Conservation (phyloP, 2,329 filamentous ascomycete species). For the Aspergillus eucalypticola region DNA sequence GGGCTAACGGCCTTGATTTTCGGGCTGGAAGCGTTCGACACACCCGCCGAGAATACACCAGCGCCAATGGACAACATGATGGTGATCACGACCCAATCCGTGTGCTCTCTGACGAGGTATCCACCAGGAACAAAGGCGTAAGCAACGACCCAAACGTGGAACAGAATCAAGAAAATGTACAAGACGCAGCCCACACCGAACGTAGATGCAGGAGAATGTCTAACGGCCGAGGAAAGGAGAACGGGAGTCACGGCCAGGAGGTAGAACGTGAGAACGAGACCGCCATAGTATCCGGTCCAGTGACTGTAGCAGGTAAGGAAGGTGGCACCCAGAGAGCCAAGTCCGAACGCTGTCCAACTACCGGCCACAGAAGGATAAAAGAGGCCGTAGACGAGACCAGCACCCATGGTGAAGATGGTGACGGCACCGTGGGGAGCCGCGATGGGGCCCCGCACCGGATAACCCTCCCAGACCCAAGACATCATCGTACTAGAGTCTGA, state of each 20-base stretch:
- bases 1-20: conserved; percentile 41
- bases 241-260: conserved; percentile 76
- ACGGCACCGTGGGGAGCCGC: conserved; percentile 86
- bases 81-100: conserved; percentile 88
- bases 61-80: conserved; percentile 83
- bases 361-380: conserved; percentile 69
- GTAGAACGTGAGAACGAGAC: conserved; percentile 72
- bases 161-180: conserved; percentile 93
- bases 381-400: conserved; percentile 74
- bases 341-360: conserved; percentile 76
- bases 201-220: conserved; percentile 72
- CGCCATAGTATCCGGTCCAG: conserved; percentile 90
- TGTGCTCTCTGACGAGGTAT: conserved; percentile 86
- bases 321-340: conserved; percentile 77
- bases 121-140: conserved; percentile 98
- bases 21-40: conserved; percentile 54
- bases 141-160: conserved; percentile 97
- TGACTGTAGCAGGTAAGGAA: conserved; percentile 74
- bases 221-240: conserved; percentile 73
- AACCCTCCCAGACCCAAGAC: conserved; percentile 96
- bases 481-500: conserved; percentile 99
- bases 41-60: conserved; percentile 71
- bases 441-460: conserved; percentile 82
- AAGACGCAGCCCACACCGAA: conserved; percentile 88
- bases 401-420: conserved; percentile 84